Evolutionary conservation across 768 basidiomycete species (phyloP).

Genomic region (Mycena galopus): DNA sequence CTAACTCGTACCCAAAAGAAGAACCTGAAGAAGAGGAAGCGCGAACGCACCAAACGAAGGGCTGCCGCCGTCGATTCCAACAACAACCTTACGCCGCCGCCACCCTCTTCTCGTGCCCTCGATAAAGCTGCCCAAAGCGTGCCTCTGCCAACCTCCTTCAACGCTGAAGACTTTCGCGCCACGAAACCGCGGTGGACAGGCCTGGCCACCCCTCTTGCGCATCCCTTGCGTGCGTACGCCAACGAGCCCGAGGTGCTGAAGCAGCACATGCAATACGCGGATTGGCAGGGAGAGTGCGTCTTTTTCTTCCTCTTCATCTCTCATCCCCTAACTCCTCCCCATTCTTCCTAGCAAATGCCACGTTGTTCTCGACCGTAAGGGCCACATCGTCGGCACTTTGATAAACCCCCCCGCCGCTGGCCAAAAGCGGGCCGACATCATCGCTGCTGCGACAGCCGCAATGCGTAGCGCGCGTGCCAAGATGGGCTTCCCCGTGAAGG

Average conservation of each 20-base stretch:
- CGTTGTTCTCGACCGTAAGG: no score
- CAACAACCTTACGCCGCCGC: no score
- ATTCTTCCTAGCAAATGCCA: not conserved
- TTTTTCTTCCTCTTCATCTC: not conserved
- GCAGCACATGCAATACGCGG: not conserved
- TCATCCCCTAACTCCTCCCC: not conserved
- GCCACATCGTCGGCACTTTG: no score
- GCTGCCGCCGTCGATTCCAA: no score
- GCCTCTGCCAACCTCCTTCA: not conserved
- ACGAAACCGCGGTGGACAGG: not conserved
- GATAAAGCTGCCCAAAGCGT: not conserved
- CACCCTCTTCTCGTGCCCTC: not conserved
- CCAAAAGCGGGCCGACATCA: no score
- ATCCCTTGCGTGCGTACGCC: not conserved
- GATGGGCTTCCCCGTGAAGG: no score
- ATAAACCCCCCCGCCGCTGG: not conserved
- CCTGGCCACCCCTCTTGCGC: not conserved
- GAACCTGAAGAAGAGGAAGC: no score
- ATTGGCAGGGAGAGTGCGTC: no score
- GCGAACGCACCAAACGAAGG: no score
- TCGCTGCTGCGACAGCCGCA: no score
- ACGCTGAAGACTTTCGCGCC: not conserved
- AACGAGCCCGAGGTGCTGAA: not conserved
- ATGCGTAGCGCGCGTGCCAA: no score
- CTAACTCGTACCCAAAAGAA: no score